Evolutionary conservation across 1,284 basidiomycete genomes (phyloP), one percentile per base, ranked within the genome.

Genomic region (Ceratobasidium sp.): DNA sequence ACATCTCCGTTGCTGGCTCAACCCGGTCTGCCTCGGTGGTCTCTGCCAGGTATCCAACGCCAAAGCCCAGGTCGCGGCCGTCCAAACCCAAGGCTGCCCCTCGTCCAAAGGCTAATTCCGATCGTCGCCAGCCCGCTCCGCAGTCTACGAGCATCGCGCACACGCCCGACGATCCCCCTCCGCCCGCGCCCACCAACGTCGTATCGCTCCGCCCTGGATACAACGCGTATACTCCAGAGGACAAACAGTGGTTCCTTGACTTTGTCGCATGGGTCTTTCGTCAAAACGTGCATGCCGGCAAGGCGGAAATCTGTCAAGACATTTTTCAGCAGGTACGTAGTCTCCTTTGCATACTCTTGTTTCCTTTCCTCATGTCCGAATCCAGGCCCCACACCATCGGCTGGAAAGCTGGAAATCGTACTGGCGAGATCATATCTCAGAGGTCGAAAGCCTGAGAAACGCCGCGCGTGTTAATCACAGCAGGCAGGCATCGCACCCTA

Each of bases 291-390:
- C 68, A 60, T 26, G 68, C 68, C 37, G 68, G 68, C 68, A 71
- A 71, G 54, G 68, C 68, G 33, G 68, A 71, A 60, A 71, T 71
- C 15, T 71, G 68, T 71, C 68, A 71, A 51, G 68, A 71, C 33
- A 71, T 71, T 71, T 71, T 71, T 51, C 68, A 71, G 23, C 68
- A 71, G 68, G 68, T 71, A n/a, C 13, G 68, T n/a, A 15, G 23
- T 20, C 54, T 28, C 37, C 31, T 37, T 28, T 45, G 7, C 35
- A 7, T 60, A 10, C 39, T 28, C 37, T 37, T 7, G 28, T 51
- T 45, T 60, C 28, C 17, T 31, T 35, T 71, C 39, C 53, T 54
- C 39, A 47, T 31, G 47, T 17, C n/a, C 39, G 42, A 26, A 26
- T 71, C 33, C 47, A 71, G 68, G 68, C 68, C 37, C 68, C 68